Base-by-base conservation (phyloP, 129 eudicot species). In the Gnaphalium uliginosum region DNA sequence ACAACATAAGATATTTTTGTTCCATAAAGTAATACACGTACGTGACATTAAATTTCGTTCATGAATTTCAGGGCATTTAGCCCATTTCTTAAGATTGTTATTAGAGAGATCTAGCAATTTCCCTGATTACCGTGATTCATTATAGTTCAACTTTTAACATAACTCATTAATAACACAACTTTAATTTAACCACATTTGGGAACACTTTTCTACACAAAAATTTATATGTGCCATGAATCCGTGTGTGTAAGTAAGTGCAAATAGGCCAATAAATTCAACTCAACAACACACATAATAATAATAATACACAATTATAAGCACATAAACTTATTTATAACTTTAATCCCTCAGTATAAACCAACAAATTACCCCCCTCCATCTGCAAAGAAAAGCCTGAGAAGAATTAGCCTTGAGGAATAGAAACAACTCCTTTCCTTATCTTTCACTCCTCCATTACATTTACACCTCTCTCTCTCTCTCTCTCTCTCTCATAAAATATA, bases 361-460 rank as follows among this genome's bases (percentile, higher is more conserved):
- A 5, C 35, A 51, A 27, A 53, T n/a, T n/a, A n/a, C n/a, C 35
- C 14, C 50, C 46, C 75, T 50, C 63, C 75, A 70, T 27, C 63
- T 29, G 64, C 79, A 29, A 22, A 18, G 33, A 76, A 58, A 72
- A 56, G 11, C 66, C 15, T 56, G 29, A 81, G 75, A 48, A 79
- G 79, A 69, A 78, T 72, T 8, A 76, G 66, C 87, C 89, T 85
- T 82, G 87, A 87, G 89, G 77, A 76, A 64, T 75, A 81, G 50
- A 74, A 82, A 81, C 78, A 83, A 77, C 83, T 81, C 94, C 75
- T 83, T 89, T 84, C 87, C 94, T 84, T 89, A 68, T 78, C 77
- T 81, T 86, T 79, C 87, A 37, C 46, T 37, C 46, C 13, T 37
- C 13, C 13, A 37, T 37, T 8, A 85, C 90, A 83, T 85, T 85